Evolutionary conservation across 1,284 basidiomycete genomes (phyloP).

Genomic region (Gymnopus androsaceus): DNA sequence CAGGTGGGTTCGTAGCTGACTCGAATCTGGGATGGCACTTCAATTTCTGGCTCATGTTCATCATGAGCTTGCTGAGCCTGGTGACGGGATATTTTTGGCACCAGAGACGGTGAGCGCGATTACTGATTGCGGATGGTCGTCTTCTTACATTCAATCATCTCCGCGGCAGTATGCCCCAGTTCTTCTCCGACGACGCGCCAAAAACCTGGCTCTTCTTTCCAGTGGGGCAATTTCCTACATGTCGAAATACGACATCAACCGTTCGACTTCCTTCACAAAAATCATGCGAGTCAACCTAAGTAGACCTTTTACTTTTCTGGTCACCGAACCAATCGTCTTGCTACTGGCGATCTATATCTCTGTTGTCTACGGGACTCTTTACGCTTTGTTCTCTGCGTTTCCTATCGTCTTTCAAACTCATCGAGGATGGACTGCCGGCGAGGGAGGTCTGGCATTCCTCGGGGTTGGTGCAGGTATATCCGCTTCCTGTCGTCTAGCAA

Average conservation of each 20-base stretch:
- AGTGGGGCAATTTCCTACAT: conserved; percentile 44
- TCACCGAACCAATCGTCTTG: conserved; percentile 70
- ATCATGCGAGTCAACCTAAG: conserved; percentile 50
- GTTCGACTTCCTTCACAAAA: conserved; percentile 43
- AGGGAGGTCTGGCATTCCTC: conserved; percentile 65
- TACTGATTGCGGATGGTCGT: background rate
- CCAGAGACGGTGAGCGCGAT: conserved; percentile 48
- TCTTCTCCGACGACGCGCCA: conserved; percentile 60
- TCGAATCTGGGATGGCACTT: conserved; percentile 61
- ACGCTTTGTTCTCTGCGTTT: conserved; percentile 59
- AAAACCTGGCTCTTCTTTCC: conserved; percentile 47
- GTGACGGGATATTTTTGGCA: conserved; percentile 42
- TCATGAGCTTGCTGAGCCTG: conserved; percentile 52
- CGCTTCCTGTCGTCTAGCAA: too few relatives aligned
- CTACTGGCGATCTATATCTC: conserved; percentile 68
- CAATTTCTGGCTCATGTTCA: conserved; percentile 74
- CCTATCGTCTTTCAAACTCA: conserved; percentile 66
- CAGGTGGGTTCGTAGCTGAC: conserved; percentile 60
- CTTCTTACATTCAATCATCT: background rate
- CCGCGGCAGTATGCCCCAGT: conserved; percentile 63
- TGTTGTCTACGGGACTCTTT: conserved; percentile 64
- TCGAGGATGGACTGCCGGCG: conserved; percentile 59
- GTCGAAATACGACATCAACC: conserved; percentile 55
- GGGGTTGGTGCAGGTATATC: conserved; percentile 65
- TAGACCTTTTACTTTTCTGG: conserved; percentile 67